Base-by-base conservation (phyloP, 2,329 filamentous ascomycete species). In the Fonsecaea nubica region DNA sequence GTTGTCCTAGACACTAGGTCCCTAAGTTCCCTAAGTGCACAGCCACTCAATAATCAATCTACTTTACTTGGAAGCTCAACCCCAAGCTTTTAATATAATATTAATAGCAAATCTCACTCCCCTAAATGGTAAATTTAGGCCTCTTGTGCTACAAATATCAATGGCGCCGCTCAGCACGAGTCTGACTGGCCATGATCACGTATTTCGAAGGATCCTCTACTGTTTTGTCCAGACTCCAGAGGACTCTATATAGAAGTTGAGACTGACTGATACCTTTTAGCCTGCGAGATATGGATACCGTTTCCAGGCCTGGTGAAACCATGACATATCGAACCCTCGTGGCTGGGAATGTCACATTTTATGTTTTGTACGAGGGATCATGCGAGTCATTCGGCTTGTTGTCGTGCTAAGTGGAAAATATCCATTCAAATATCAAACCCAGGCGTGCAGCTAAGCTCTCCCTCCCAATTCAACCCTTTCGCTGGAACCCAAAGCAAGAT, bases 31-130 rank as follows among this genome's bases (percentile, higher is more conserved):
- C 18, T 21, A 10, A 50, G 45, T 21, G 45, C 21, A 25, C 45
- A 50, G 45, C 45, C 45, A 50, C 18, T 25, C 45, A 50, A 50
- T 50, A 50, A 50, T 50, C 45, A 50, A 25, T 50, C 15, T 50
- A 12, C 18, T 25, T 50, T 50, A 12, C 18, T 25, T 50, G 18
- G 45, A 25, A 25, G 45, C 45, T n/a, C 45, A 50, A 50, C 45
- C 18, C 21, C 45, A 25, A 50, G 45, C 45, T 50, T 50, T 25
- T 25, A 25, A 25, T 25, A 25, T 25, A 50, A 50, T 21, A 45
- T 18, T 50, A 50, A 50, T 50, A 50, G 45, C 45, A 50, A 50
- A 50, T 50, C 45, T 50, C 45, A 50, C 45, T 50, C 45, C 25
- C 45, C 45, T 5, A 25, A 50, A 21, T 50, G 45, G 45, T 50